Base-by-base conservation (phyloP, 2,329 filamentous ascomycete genomes). In the Alternaria arborescens region DNA sequence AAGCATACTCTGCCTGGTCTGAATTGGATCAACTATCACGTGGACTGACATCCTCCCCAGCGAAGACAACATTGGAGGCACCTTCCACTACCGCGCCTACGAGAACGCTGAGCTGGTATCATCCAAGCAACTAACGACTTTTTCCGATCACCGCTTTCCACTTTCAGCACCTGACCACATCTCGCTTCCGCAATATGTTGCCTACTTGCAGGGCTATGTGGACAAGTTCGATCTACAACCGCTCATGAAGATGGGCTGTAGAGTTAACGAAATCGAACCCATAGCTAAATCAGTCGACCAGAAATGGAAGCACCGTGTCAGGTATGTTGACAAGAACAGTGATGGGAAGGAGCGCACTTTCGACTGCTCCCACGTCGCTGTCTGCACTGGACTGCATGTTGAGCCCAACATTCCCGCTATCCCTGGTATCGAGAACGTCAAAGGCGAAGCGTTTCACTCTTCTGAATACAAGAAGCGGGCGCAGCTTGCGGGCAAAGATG, bases 31-130 rank as follows among this genome's bases (percentile, higher is more conserved):
- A n/a, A 47, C 8, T 32, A 41, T 38, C 16, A 32, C 28, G 48
- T 64, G 52, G 66, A 24, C 61, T 67, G 47, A 68, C 34, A 28
- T 18, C 30, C 48, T n/a, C 8, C 16, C 8, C 16, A 75, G 74
- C 26, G 78, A 82, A 55, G 68, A 75, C 8, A 73, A 77, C 0
- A 74, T 85, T 46, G 83, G 82, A 3, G 83, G 83, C 3, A 83
- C 82, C 1, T 85, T 85, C 67, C 74, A 76, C 22, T 79, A 83
- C 57, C 79, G 81, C 5, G 75, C 79, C 4, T 85, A 85, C 53
- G 81, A 84, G 55, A 81, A 83, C 34, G 81, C 82, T 1, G 83
- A 85, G 79, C 77, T 84, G 2, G 83, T 85, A 1, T 83, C 81
- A 1, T 84, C 82, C 3, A 84, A 83, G 61, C 82, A 84, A 43